Base-by-base conservation (phyloP, 139 green algal species). In the Picochlorum sp. region DNA sequence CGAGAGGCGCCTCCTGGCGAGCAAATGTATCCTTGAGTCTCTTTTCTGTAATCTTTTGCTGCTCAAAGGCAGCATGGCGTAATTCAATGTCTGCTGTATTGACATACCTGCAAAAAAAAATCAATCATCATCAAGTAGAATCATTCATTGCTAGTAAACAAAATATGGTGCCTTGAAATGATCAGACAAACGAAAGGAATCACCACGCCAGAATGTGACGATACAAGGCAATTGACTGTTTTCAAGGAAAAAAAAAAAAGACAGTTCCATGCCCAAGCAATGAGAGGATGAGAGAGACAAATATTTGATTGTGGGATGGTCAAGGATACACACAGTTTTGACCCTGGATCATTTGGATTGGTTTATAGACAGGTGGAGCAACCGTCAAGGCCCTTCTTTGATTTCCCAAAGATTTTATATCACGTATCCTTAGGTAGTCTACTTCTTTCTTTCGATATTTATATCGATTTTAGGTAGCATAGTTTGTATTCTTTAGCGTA, bases 21-120 rank as follows among this genome's bases (percentile, higher is more conserved):
- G 8, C 8, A 41, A 41, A 30, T 7, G 28, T 41, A 41, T 9
- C 8, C 8, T 9, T 41, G 8, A 98, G 70, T 2, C 92, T 75
- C 34, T 94, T 73, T 84, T 96, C 85, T 6, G 92, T 98, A 57
- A 98, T 98, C 68, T 95, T 91, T 84, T 93, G 87, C 72, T 98
- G 92, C 80, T 97, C 89, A 14, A 49, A 41, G 1, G 90, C 90
- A 1, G 91, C 90, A 9, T 57, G 57, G 2, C 38, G 28, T 15
- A 93, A 62, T 74, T 93, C 90, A 32, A 77, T 64, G 50, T 84
- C 68, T 1, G 91, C 86, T 5, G 64, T 11, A 46, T 86, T 91
- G 23, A 8, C 9, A 26, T 73, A 82, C 34, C 34, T 41, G 34
- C 34, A 23, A 23, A 23, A 23, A 23, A 23, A n/a, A 41, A 41